Base-by-base conservation (phyloP, 208 protist species). In the Trypanosoma brucei region DNA sequence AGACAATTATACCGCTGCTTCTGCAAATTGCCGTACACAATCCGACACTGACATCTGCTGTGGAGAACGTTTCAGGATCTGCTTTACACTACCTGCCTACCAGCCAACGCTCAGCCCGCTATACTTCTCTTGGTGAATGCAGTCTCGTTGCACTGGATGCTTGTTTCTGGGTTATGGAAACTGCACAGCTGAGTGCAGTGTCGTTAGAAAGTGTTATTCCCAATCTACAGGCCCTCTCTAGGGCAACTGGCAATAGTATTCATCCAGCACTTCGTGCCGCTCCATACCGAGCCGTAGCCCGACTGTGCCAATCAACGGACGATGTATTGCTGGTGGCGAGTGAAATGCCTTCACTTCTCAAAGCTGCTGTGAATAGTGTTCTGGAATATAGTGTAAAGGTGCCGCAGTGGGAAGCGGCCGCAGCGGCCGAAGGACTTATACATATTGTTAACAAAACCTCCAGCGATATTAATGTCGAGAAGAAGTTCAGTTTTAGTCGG, bases 111-210 rank as follows among this genome's bases (percentile, higher is more conserved):
- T 65, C 77, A 44, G 72, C 76, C 30, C 83, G 88, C 49, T 85
- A 84, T 70, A 92, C 81, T 1, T 81, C 79, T 0, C 64, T 94
- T n/a, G 88, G 88, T 35, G 88, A 94, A 69, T 78, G 75, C 53
- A 70, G 83, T 14, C 45, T 90, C 14, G 69, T 80, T 2, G 79
- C 84, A 11, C 59, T 91, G 50, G 88, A 94, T 62, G 72, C 75
- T 3, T 86, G 78, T 56, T 68, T 90, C 42, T 67, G 59, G 60
- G 58, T 85, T 7, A 61, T 60, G 60, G 53, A 65, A 44, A 56
- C 54, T 38, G 56, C 61, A 1, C 55, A 68, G 9, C 51, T 84
- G 22, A 38, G 62, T 39, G 65, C 52, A 42, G 34, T 90, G 5
- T 37, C 56, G 2, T 39, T 91, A 9, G 51, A 64, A 31, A 71